Evolutionary conservation across 139 green algal species (phyloP).

Genomic region (Desmodesmus armatus): DNA sequence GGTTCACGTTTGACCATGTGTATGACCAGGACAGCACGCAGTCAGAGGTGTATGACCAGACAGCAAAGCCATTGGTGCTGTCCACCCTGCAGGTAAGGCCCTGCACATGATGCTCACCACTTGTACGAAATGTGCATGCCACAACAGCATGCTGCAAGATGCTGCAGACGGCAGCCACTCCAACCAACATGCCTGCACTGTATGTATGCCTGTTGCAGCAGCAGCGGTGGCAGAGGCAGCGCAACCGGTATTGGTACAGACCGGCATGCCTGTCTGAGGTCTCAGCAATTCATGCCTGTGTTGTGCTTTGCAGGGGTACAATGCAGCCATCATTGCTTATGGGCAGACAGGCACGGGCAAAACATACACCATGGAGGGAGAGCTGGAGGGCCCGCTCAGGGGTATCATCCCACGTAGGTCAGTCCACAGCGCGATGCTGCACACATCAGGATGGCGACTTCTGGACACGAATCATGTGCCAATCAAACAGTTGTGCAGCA

Average conservation of each 20-base stretch:
- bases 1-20: constrained; percentile 95
- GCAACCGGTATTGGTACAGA: no score
- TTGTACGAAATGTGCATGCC: neutral
- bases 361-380: constrained; percentile 94
- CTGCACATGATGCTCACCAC: neutral
- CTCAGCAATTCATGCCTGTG: neutral
- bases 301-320: constrained; percentile 82
- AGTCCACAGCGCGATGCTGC: neutral
- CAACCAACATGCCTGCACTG: neutral
- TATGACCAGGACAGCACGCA: constrained; percentile 85
- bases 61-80: constrained; percentile 82
- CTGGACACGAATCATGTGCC: no score
- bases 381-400: constrained; percentile 54
- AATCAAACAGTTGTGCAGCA: no score
- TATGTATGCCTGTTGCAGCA: neutral
- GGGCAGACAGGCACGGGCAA: constrained; percentile 93
- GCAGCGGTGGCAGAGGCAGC: neutral
- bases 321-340: constrained; percentile 93
- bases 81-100: constrained; percentile 78
- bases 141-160: neutral
- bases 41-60: constrained; percentile 84
- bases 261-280: neutral
- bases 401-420: constrained; percentile 91
- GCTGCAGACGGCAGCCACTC: neutral
- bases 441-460: no score